These are phyloP conservation scores for Exophiala mesophila DNA, from an alignment of 2,329 filamentous ascomycete genomes.

Conservation along the genomic window DNA sequence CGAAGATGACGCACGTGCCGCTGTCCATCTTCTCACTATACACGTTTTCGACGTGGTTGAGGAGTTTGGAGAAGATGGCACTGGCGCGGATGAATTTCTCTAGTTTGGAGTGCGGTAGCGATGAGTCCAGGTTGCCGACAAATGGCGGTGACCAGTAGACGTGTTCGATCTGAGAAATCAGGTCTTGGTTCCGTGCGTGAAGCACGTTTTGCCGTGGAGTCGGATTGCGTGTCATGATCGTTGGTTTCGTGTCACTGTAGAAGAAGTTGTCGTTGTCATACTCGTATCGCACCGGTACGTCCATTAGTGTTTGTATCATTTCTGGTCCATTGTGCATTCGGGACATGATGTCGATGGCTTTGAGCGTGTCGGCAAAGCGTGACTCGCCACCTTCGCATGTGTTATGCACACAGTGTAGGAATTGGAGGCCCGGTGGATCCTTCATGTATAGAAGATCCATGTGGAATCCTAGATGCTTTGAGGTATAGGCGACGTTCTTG, in stretches of 20 bases:
- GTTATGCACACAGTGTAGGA: slow-evolving; percentile 85
- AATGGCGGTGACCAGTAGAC: slow-evolving; percentile 77
- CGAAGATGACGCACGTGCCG: slow-evolving; percentile 89
- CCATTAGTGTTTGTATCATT: slow-evolving; percentile 17
- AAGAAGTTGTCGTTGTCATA: slow-evolving; percentile 62
- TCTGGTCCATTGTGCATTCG: slow-evolving; percentile 27
- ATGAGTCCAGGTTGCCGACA: slow-evolving; percentile 53
- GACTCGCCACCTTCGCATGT: slow-evolving; percentile 75
- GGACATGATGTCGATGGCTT: slow-evolving; percentile 48
- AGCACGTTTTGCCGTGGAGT: slow-evolving; percentile 12
- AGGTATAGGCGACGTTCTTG: slow-evolving; percentile 90
- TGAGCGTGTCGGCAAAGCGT: slow-evolving; percentile 73
- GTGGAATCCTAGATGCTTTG: slow-evolving; percentile 75
- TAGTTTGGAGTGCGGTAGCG: slow-evolving; percentile 7
- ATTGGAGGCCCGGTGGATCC: slow-evolving; percentile 73
- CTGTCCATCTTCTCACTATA: slow-evolving; percentile 69
- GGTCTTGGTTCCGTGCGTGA: slow-evolving; percentile 5
- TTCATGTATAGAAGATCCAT: slow-evolving; percentile 88
- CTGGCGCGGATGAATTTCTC: slow-evolving; percentile 42
- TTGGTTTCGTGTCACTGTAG: slow-evolving; percentile 56
- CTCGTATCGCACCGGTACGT: slow-evolving; percentile 20
- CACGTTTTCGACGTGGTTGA: slow-evolving; percentile 56
- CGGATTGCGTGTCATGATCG: slow-evolving; percentile 40
- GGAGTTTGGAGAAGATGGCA: slow-evolving; percentile 52
- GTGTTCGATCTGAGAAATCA: slow-evolving; percentile 30